Percentiles rank a stretch among this genome's conserved stretches.
These are phyloP conservation scores for Rhodotorula toruloides DNA, from an alignment of 768 basidiomycete genomes.

Conservation along the genomic window DNA sequence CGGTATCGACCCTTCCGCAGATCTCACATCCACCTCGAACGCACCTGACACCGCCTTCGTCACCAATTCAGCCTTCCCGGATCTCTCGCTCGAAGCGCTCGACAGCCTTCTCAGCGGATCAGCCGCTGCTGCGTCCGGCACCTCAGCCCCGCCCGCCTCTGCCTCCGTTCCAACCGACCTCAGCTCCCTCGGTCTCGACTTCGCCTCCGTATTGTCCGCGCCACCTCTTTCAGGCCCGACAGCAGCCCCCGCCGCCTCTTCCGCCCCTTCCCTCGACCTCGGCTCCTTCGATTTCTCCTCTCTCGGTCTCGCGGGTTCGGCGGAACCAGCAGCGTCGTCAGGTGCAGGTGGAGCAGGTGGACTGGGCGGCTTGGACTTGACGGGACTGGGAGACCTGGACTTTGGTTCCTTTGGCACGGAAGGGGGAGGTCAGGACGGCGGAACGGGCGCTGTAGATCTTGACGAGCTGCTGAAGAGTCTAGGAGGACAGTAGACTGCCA, in stretches of 20 bases:
- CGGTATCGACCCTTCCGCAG: neutral
- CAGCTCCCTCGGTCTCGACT: neutral
- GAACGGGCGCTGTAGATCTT: neutral
- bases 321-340: neutral
- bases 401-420: neutral
- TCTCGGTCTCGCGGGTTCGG: too few relatives aligned
- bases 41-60: too few relatives aligned
- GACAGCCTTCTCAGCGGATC: neutral
- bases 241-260: neutral
- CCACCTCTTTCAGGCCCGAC: neutral
- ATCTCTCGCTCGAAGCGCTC: neutral
- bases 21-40: neutral
- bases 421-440: neutral
- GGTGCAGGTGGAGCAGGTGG: neutral
- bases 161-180: neutral
- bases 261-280: neutral
- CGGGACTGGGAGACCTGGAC: constrained; percentile 8
- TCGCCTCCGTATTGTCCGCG: neutral
- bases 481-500: neutral
- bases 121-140: neutral
- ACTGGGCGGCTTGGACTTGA: constrained; percentile 4
- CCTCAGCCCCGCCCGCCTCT: neutral
- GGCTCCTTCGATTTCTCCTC: neutral
- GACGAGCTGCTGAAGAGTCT: constrained; percentile 13
- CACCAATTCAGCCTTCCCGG: neutral